These are phyloP conservation scores for Trypanosoma vivax DNA, from an alignment of 208 protist genomes.

Conservation along the genomic window DNA sequence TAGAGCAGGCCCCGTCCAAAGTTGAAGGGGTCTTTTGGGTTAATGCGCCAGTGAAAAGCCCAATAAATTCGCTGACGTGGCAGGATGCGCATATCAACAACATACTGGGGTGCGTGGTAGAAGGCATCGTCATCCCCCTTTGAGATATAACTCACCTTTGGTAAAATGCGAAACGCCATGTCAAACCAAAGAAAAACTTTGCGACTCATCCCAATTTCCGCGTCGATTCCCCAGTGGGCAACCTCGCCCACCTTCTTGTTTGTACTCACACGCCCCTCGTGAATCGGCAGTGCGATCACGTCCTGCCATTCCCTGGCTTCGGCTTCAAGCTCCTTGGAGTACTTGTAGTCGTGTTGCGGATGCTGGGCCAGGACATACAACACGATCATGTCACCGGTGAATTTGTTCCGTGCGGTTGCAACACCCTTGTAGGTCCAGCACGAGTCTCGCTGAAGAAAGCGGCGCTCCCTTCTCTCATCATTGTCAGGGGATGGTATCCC, in stretches of 20 bases:
- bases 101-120: slow-evolving; percentile 33
- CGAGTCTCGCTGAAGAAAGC: slow-evolving; percentile 31
- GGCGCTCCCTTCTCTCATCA: slow-evolving; percentile 8
- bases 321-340: slow-evolving; percentile 18
- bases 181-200: slow-evolving; percentile 35
- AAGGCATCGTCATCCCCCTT: slow-evolving; percentile 53
- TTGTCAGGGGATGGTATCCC: slow-evolving; percentile 41
- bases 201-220: slow-evolving; percentile 31
- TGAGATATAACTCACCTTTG: slow-evolving; percentile 25
- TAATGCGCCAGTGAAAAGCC: slow-evolving; percentile 4
- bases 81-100: slow-evolving; percentile 24
- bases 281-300: slow-evolving; percentile 19
- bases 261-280: slow-evolving; percentile 26
- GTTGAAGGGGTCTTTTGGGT: neutral
- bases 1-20: slow-evolving; percentile 10
- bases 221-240: slow-evolving; percentile 24
- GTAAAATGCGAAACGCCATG: slow-evolving; percentile 28
- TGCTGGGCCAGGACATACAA: slow-evolving; percentile 16
- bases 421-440: slow-evolving; percentile 41
- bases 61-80: slow-evolving; percentile 13
- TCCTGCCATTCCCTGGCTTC: slow-evolving; percentile 27
- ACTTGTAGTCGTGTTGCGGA: slow-evolving; percentile 5
- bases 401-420: slow-evolving; percentile 24
- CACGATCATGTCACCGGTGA: slow-evolving; percentile 20
- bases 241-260: slow-evolving; percentile 17